Conservation (phyloP, 176 grass and related monocot genomes). For the Cenchrus americanus region DNA sequence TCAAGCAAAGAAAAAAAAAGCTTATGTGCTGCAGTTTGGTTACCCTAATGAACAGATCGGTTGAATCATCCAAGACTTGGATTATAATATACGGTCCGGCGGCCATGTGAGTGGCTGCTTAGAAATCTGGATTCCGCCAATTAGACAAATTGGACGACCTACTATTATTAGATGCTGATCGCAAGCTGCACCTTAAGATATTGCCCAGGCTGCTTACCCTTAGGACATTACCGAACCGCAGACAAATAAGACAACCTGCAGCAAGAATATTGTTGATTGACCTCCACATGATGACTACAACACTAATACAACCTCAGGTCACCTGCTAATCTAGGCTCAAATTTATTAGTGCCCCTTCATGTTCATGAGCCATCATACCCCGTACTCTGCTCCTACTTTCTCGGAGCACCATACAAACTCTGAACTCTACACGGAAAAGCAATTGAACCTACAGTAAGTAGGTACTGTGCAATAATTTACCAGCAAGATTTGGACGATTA, state of each 20-base stretch:
- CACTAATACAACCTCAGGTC: background rate
- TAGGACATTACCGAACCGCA: background rate
- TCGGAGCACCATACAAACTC: background rate
- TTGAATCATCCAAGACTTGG: slow-evolving; percentile 73
- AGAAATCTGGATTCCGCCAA: slow-evolving; percentile 4
- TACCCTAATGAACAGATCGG: slow-evolving; percentile 50
- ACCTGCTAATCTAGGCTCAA: background rate
- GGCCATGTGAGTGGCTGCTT: slow-evolving; percentile 50
- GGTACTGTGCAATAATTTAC: background rate
- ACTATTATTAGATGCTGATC: slow-evolving; percentile 3
- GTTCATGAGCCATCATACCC: background rate
- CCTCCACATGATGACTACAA: background rate
- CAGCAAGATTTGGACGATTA: too few species aligned
- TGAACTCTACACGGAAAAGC: background rate
- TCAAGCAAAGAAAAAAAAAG: background rate
- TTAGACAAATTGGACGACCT: background rate
- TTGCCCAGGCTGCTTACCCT: background rate
- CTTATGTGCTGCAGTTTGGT: slow-evolving; percentile 10
- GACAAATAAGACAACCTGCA: background rate
- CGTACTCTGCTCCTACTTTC: background rate
- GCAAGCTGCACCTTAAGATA: background rate
- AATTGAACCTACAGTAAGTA: background rate
- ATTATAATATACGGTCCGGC: slow-evolving; percentile 67
- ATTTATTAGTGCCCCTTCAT: background rate
- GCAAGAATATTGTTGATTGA: background rate